Evolutionary conservation across 192 early-diverging fungal genomes (phyloP), one percentile per base, ranked within the genome.

Genomic region (Linnemannia zychae): DNA sequence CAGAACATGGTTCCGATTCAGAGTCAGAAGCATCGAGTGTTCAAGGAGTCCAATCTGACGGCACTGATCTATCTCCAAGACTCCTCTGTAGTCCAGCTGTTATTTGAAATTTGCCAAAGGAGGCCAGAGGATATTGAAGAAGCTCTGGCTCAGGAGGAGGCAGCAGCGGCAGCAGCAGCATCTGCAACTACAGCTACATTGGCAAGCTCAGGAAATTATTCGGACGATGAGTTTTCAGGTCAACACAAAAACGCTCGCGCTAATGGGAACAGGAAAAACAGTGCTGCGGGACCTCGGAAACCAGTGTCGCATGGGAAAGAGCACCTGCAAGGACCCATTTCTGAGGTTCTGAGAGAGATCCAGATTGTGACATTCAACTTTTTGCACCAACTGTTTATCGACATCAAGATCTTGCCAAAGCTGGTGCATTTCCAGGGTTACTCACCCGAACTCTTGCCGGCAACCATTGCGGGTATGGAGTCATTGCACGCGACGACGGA

Each of bases 351-450:
- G 31, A 63, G 79, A 49, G 83, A 85, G 37, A 78, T 85, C 46
- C 72, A 78, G 6, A 46, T 76, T 3, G 83, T 85, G 5, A 79
- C 83, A 0, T 85, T 85, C 74, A 85, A 85, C 49, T 85, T 85
- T 68, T 12, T 85, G 57, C 83, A 85, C 37, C 83, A 85, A 46
- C 65, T 79, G 0, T 85, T 85, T 40, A 79, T 85, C 38, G 83
- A 85, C 33, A 68, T 79, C 70, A 85, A 79, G 63, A 85, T 79
- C 31, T 75, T 79, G 50, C 72, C 83, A 24, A 85, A 85, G 50
- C 38, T 85, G 60, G 57, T 85, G 33, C 83, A 85, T 49, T 85
- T 85, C 69, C 77, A 85, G 36, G 83, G 83, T 1, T 85, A 85
- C 57, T 49, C 83, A 2, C 50, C 79, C 48, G 83, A 85, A 34